Percentiles rank a stretch among this genome's conserved stretches.
phyloP scores from a whole-genome alignment of 2,329 filamentous ascomycete genomes.

The Trichophyton benhamiae region DNA sequence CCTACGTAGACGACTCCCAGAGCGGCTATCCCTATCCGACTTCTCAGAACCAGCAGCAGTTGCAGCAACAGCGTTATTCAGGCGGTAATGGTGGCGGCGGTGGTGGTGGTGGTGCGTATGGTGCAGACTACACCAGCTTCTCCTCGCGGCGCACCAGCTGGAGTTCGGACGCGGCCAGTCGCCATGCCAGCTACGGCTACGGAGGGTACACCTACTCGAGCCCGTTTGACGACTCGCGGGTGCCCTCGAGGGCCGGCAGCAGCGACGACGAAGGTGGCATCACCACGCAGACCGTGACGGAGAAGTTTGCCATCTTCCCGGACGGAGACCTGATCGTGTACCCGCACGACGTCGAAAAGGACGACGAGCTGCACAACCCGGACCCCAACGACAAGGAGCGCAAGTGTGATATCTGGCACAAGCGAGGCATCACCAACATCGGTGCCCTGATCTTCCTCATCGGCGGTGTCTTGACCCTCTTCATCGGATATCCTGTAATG shows the following conservation, averaged over 20 bases:
- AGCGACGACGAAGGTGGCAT: constrained; percentile 46
- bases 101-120: no score
- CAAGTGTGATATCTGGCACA: constrained; percentile 54
- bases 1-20: constrained; percentile 2
- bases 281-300: constrained; percentile 60
- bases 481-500: constrained; percentile 59
- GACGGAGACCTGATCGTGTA: constrained; percentile 55
- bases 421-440: constrained; percentile 51
- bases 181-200: constrained; percentile 24
- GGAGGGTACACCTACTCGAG: not conserved
- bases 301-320: constrained; percentile 61
- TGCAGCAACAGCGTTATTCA: no score
- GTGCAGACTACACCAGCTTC: constrained; percentile 33
- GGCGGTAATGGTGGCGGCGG: no score
- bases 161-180: constrained; percentile 46
- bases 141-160: constrained; percentile 54
- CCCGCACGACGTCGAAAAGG: constrained; percentile 61
- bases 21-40: no score
- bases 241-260: constrained; percentile 48
- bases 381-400: constrained; percentile 50
- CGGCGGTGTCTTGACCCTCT: constrained; percentile 50
- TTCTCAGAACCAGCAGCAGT: not conserved
- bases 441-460: constrained; percentile 50
- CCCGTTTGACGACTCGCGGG: constrained; percentile 49
- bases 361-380: constrained; percentile 60